These are phyloP conservation scores for Saccharum officinarum DNA, from an alignment of 176 grass and related monocot species.

Conservation along the genomic window DNA sequence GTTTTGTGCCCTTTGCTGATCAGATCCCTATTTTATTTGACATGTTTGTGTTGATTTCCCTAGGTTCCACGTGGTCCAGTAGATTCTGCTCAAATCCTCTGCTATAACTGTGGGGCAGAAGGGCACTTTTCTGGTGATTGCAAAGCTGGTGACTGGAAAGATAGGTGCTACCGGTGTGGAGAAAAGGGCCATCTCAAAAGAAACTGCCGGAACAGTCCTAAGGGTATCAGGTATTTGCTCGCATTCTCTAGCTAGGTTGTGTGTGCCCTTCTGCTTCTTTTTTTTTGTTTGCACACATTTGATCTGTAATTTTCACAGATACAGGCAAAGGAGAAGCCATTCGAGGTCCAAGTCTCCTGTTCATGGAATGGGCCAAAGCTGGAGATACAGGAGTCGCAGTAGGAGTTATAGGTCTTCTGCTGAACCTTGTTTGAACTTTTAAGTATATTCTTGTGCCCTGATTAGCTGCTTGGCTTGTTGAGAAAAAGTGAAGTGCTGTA, in stretches of 20 bases:
- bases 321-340: conserved; percentile 43
- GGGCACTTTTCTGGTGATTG: conserved; percentile 70
- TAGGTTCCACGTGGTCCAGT: conserved; percentile 54
- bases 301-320: conserved; percentile 11
- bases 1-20: neutral
- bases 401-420: neutral
- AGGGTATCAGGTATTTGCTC: conserved; percentile 43
- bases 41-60: conserved; percentile 9
- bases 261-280: neutral
- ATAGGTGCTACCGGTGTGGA: conserved; percentile 74
- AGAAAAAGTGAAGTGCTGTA: neutral
- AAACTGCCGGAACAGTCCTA: conserved; percentile 75
- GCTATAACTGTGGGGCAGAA: conserved; percentile 80
- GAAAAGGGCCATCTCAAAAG: conserved; percentile 71
- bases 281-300: conserved; percentile 3
- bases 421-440: neutral
- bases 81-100: conserved; percentile 59
- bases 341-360: conserved; percentile 56
- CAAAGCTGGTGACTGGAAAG: conserved; percentile 72
- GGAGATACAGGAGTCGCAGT: neutral
- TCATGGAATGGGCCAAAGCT: neutral
- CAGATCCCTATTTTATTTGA: neutral
- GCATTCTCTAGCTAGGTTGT: conserved; percentile 6
- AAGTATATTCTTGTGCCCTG: neutral
- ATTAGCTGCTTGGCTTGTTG: neutral